Percentiles rank a stretch among this genome's conserved stretches.
Conservation (phyloP, 352 stramenopile species). For the Globisporangium ultimum region DNA sequence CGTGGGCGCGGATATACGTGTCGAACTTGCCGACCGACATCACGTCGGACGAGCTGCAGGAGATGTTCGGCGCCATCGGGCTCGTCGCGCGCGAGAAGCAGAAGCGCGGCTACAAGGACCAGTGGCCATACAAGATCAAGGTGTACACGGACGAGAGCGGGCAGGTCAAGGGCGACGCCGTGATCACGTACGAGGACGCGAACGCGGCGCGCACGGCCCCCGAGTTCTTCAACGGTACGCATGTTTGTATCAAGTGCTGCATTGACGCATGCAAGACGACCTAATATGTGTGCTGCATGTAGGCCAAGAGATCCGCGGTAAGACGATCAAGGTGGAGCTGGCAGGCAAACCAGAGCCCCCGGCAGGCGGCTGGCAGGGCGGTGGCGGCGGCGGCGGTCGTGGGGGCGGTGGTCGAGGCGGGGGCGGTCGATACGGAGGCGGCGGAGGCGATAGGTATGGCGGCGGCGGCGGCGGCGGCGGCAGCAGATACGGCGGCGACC, state of each 20-base stretch:
- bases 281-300: background rate
- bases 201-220: conserved; percentile 79
- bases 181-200: conserved; percentile 83
- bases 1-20: conserved; percentile 87
- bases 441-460: conserved; percentile 25
- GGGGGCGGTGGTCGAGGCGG: conserved; percentile 33
- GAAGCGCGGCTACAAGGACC: conserved; percentile 85
- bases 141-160: conserved; percentile 79
- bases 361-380: conserved; percentile 65
- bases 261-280: background rate
- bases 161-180: conserved; percentile 75
- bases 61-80: conserved; percentile 83
- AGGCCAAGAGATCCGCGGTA: conserved; percentile 73
- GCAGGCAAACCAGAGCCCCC: conserved; percentile 80
- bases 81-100: conserved; percentile 83
- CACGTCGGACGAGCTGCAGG: conserved; percentile 77
- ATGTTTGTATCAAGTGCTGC: background rate
- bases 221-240: conserved; percentile 78
- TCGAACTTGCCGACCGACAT: conserved; percentile 75
- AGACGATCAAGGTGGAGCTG: conserved; percentile 84
- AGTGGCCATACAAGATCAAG: conserved; percentile 91
- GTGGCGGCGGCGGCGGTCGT: conserved; percentile 37
- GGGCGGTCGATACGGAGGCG: conserved; percentile 40
- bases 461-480: conserved; percentile 23
- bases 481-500: conserved; percentile 24